Evolutionary conservation across 176 grass and related monocot species (phyloP).

Genomic region (Carex pumila): DNA sequence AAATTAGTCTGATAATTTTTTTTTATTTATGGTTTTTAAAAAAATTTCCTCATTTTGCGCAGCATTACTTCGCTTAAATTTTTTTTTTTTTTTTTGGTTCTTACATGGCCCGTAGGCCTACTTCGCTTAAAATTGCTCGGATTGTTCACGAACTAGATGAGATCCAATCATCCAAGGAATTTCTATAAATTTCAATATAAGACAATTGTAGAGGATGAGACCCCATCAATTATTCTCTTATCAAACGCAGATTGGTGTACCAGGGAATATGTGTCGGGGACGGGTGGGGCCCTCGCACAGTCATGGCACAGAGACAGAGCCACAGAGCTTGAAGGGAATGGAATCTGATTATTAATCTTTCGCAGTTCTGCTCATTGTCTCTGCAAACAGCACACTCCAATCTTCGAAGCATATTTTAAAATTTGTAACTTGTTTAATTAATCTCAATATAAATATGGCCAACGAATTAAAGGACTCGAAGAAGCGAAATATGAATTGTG

Average conservation of each 20-base stretch:
- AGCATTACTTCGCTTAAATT: too few species aligned
- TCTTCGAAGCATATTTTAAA: not conserved
- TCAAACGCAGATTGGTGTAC: not conserved
- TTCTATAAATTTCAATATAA: not conserved
- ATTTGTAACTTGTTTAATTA: not conserved
- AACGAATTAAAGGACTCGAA: not conserved
- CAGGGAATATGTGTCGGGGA: constrained; percentile 14
- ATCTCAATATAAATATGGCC: not conserved
- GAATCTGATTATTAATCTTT: not conserved
- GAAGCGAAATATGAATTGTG: not conserved
- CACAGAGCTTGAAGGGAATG: not conserved
- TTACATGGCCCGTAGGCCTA: too few species aligned
- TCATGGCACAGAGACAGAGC: not conserved
- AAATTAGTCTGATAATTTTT: too few species aligned
- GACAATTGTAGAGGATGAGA: not conserved
- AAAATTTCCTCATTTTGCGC: too few species aligned
- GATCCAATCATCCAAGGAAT: not conserved
- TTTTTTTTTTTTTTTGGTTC: too few species aligned
- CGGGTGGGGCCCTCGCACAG: not conserved
- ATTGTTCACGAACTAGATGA: not conserved
- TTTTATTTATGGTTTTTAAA: too few species aligned
- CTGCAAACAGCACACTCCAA: not conserved
- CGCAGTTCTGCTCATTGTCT: too few species aligned
- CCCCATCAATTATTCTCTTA: not conserved
- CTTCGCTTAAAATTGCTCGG: too few species aligned